phyloP scores from a whole-genome alignment of 2,329 filamentous ascomycete species.

The Aspergillus sp. region DNA sequence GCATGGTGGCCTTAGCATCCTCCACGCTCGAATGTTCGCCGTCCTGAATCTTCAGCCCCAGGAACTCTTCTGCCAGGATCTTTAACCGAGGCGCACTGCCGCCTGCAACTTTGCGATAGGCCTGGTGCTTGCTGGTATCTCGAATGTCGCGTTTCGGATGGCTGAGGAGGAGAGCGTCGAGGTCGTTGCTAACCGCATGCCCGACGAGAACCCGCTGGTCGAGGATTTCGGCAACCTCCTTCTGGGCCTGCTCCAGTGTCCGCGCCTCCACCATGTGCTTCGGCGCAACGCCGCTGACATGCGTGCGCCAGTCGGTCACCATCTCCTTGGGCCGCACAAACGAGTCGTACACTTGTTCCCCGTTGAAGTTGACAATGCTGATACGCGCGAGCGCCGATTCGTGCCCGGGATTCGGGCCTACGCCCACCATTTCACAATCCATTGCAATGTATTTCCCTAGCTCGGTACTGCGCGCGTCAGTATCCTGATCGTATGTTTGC shows the following conservation, averaged over 20 bases:
- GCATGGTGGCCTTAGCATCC: slow-evolving; percentile 84
- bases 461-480: slow-evolving; percentile 45
- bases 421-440: slow-evolving; percentile 97
- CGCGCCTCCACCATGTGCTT: slow-evolving; percentile 62
- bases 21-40: slow-evolving; percentile 55
- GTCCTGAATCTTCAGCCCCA: slow-evolving; percentile 52
- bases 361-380: slow-evolving; percentile 88
- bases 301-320: slow-evolving; percentile 85
- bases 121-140: slow-evolving; percentile 70
- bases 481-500: slow-evolving; percentile 1
- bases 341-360: slow-evolving; percentile 85
- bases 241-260: slow-evolving; percentile 67
- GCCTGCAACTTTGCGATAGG: slow-evolving; percentile 56
- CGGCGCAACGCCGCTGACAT: slow-evolving; percentile 70
- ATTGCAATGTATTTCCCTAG: slow-evolving; percentile 85
- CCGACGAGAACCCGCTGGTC: slow-evolving; percentile 66
- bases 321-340: slow-evolving; percentile 69
- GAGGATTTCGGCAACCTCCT: slow-evolving; percentile 59
- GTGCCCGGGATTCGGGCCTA: slow-evolving; percentile 52
- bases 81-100: slow-evolving; percentile 44
- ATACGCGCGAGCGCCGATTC: slow-evolving; percentile 74
- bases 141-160: slow-evolving; percentile 71
- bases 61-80: slow-evolving; percentile 46
- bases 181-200: slow-evolving; percentile 71
- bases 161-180: slow-evolving; percentile 63